Evolutionary conservation across 2,329 filamentous ascomycete species (phyloP), one percentile per base, ranked within the genome.

Genomic region (Penicillium verrucosum): DNA sequence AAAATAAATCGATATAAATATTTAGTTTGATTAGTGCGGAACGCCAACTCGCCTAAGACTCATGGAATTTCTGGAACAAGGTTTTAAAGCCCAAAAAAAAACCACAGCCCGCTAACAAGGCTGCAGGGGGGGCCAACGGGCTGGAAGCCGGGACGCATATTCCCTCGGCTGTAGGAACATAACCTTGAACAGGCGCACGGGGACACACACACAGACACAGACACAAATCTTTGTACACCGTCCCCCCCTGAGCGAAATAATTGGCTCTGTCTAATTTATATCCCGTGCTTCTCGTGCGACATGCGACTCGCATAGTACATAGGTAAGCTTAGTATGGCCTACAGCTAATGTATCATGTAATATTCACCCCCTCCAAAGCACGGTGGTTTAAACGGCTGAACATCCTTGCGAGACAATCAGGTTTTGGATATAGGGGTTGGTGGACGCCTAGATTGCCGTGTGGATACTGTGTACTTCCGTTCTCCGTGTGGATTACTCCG

Each of bases 81-180:
- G 53, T 54, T 54, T 60, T 59, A 59, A 42, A 46, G 45, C 41
- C 45, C 36, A 30, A 38, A 38, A 56, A 57, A 44, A 51, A 29
- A 45, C 34, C 44, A 46, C 18, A 46, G 27, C 30, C 43, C 44
- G 38, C 44, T 30, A 34, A 43, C 45, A 36, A 51, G 50, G 44
- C 50, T 59, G 52, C 55, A 51, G 36, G 51, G 34, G 47, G 56
- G 48, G 46, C 42, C 56, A 62, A 61, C 60, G 59, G 59, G 57
- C 32, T 56, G 54, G 54, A 51, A 53, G 30, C 51, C 44, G 44
- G 27, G 21, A 34, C 14, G 37, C 51, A 54, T 38, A n/a, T 8
- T 54, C 30, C 32, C 44, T 59, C 41, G 48, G 58, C 48, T 56
- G 46, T 53, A 59, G 57, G 55, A 51, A 56, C 58, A 54, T 60